Evolutionary conservation across 805 yeast genomes (phyloP), one percentile per base, ranked within the genome.

Genomic region (Hanseniaspora valbyensis): DNA sequence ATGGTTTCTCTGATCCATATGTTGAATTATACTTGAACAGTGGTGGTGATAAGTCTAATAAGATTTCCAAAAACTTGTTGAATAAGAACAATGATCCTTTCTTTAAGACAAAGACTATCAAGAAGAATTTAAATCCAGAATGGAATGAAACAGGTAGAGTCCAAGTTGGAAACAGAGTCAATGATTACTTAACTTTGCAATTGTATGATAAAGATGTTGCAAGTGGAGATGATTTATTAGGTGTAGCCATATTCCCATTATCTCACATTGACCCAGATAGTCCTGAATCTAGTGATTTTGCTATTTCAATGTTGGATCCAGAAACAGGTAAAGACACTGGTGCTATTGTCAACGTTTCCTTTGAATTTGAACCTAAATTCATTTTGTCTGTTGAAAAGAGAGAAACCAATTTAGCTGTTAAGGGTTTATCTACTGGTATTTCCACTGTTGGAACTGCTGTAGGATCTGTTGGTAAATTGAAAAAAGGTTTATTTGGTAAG

Each of bases 141-240:
- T 92, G 90, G 88, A 81, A 89, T 62, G 96, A 88, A 69, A 62
- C 67, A 16, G 74, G 78, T 40, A 65, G 72, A 13, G 69, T 80
- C 36, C 74, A 73, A 32, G 69, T 88, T 24, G 60, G 70, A 22
- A 81, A 83, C 63, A 75, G 86, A 61, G 77, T 73, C 51, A 78
- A 77, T 58, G 77, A 84, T 10, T 63, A 65, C 3, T 62, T 89
- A 46, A 69, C 68, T 52, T 70, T 85, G 50, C 75, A 72, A 52
- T 77, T 84, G 14, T 73, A 62, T 60, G 99, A 92, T 63, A 90
- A 96, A 96, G 99, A 92, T 66, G 77, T 90, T 56, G 95, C 95
- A 57, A 80, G 86, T 42, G 77, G 76, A 54, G 90, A 92, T 65
- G 99, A 92, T 65, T 69, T 72, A 55, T 71, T 92, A 50, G 95